Conservation (phyloP, 2,329 filamentous ascomycete genomes). For the Diaporthe citrichinensis region DNA sequence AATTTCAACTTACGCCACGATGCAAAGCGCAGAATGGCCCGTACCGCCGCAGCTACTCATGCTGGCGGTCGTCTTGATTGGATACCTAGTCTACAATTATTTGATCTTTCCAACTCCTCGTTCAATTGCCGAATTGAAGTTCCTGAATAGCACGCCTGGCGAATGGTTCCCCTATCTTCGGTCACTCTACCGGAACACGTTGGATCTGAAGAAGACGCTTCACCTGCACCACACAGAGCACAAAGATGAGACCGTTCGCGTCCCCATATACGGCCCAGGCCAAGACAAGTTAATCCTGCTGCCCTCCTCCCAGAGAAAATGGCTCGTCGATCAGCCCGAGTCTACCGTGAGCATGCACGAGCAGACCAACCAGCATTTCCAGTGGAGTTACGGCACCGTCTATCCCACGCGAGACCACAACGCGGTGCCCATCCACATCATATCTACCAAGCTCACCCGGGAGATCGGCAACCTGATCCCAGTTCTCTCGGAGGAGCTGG, state of each 20-base stretch:
- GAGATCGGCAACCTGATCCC: constrained; percentile 37
- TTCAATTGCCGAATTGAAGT: constrained; percentile 21
- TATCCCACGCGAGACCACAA: constrained; percentile 37
- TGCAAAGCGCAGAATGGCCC: constrained; percentile 29
- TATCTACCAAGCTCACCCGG: constrained; percentile 30
- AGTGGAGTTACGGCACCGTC: constrained; percentile 34
- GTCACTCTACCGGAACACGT: constrained; percentile 34
- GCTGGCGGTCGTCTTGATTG: constrained; percentile 7
- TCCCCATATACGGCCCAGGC: constrained; percentile 33
- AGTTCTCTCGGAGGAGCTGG: constrained; percentile 31
- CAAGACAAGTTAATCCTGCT: constrained; percentile 30
- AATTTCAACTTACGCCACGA: constrained; percentile 12
- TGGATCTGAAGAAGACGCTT: constrained; percentile 35
- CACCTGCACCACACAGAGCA: constrained; percentile 37
- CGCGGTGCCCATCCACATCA: constrained; percentile 35
- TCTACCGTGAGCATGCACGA: constrained; percentile 38
- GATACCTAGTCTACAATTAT: constrained; percentile 35
- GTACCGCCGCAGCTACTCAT: constrained; percentile 27
- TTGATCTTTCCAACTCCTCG: constrained; percentile 34
- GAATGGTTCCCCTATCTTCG: constrained; percentile 34
- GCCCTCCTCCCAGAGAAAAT: constrained; percentile 31
- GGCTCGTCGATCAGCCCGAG: constrained; percentile 36
- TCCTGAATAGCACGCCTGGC: constrained; percentile 18
- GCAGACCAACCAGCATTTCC: constrained; percentile 36
- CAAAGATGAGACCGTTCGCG: constrained; percentile 35